phyloP scores from a whole-genome alignment of 2,329 filamentous ascomycete genomes.

The Helminthosporium solani region DNA sequence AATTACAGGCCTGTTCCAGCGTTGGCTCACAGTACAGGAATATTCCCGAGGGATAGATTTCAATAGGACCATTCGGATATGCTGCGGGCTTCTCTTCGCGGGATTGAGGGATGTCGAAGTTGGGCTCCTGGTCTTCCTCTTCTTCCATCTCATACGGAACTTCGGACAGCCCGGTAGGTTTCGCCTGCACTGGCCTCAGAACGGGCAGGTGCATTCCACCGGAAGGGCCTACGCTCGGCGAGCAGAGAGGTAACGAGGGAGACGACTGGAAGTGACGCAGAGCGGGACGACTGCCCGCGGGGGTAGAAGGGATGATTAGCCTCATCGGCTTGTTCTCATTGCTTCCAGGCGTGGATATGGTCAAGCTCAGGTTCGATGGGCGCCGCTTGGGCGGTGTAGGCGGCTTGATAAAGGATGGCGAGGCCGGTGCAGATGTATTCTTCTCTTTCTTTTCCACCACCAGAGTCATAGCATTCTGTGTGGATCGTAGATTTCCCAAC shows the following conservation, averaged over 20 bases:
- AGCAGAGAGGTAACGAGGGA: conserved; percentile 59
- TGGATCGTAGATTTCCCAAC: conserved; percentile 48
- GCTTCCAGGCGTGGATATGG: conserved; percentile 63
- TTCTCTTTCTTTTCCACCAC: conserved; percentile 49
- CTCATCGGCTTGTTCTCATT: conserved; percentile 59
- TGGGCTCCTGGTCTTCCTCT: conserved; percentile 58
- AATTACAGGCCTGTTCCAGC: conserved; percentile 71
- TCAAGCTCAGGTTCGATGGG: conserved; percentile 75
- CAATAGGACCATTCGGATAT: conserved; percentile 78
- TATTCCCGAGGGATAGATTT: conserved; percentile 76
- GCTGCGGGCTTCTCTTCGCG: conserved; percentile 72
- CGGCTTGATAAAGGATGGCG: conserved; percentile 78
- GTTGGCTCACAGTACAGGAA: conserved; percentile 80
- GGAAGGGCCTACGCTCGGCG: conserved; percentile 50
- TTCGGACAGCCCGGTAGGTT: conserved; percentile 48
- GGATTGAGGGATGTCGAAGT: conserved; percentile 59
- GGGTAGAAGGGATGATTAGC: conserved; percentile 60
- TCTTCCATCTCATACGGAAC: conserved; percentile 74
- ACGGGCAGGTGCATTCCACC: conserved; percentile 55
- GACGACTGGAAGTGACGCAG: conserved; percentile 64
- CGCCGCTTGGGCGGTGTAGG: conserved; percentile 68
- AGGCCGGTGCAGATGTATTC: conserved; percentile 63
- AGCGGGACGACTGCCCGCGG: conserved; percentile 51
- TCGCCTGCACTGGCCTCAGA: conserved; percentile 35
- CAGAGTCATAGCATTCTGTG: conserved; percentile 52